Base-by-base conservation (phyloP, 2,329 filamentous ascomycete genomes). In the Cercospora beticola region DNA sequence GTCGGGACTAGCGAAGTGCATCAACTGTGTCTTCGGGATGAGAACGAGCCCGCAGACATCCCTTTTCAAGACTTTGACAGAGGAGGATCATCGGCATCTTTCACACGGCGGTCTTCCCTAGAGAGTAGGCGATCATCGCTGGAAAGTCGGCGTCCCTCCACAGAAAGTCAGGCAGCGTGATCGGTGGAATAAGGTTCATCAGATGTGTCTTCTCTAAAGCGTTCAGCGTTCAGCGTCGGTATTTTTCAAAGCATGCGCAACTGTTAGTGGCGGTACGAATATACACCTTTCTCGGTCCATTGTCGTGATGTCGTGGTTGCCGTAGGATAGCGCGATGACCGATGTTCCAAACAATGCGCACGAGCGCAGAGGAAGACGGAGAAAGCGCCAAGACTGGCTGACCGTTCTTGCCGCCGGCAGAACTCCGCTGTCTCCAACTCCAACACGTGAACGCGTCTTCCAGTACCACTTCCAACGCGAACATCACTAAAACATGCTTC, bases 61-160 rank as follows among this genome's bases (percentile, higher is more conserved):
- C 70, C 70, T 16, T 72, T 67, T 18, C 66, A 65, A 26, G 70
- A 72, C n/a, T 72, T 72, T 21, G 70, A 72, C 46, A 67, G 70
- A 46, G 70, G 68, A 56, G 66, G 66, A 18, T 66, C 67, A 18
- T 66, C 58, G 21, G 62, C 43, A 18, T 64, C 67, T 4, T 69
- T 62, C 21, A 66, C 64, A 8, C 33, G 67, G 21, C 64, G 64
- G 21, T 61, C 67, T 21, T 64, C 66, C 5, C 21, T 31, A 6
- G 67, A 63, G 28, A 67, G 65, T 33, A 9, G 31, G 18, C 59
- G 65, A 16, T 52, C 65, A 9, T 67, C 65, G 16, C 26, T 46
- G 16, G 59, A 63, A 33, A 66, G 64, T 23, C 30, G 56, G 56
- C 30, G 56, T 8, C 10, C 56, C 4, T 59, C 28, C 28, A 23